These are phyloP conservation scores for Diutina scorzettiae DNA, from an alignment of 1,139 yeast species.

Conservation along the genomic window DNA sequence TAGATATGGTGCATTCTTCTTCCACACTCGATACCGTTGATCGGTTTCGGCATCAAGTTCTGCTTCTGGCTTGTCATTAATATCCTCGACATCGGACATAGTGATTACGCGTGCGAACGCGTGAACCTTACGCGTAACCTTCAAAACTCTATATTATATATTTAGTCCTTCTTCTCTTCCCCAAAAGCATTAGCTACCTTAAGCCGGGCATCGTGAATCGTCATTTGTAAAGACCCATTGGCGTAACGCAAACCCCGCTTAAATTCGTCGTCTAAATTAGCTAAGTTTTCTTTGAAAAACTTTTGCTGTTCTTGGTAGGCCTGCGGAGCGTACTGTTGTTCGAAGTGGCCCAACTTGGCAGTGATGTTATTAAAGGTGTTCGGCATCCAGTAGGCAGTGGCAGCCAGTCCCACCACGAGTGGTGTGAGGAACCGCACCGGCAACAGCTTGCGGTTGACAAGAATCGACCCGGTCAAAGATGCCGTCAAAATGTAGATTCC, in stretches of 20 bases:
- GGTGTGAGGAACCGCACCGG: conserved; percentile 1
- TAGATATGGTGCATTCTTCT: conserved; percentile 40
- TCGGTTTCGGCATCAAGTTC: conserved; percentile 9
- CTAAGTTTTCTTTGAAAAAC: neutral
- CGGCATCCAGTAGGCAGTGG: conserved; percentile 1
- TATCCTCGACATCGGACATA: too few species aligned
- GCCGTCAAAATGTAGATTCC: conserved; percentile 4
- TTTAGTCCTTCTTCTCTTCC: neutral
- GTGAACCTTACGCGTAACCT: too few species aligned
- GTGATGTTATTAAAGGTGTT: neutral
- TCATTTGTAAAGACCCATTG: conserved; percentile 1
- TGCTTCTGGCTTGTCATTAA: conserved; percentile 5
- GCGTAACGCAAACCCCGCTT: conserved; percentile 3
- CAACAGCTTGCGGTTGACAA: conserved; percentile 5
- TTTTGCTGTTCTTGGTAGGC: neutral
- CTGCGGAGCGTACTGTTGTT: neutral
- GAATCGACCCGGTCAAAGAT: neutral
- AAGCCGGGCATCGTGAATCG: neutral
- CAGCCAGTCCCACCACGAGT: neutral
- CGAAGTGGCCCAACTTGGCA: neutral
- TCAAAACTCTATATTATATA: too few species aligned
- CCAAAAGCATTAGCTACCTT: neutral
- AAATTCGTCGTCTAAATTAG: neutral
- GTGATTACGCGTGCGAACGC: too few species aligned
- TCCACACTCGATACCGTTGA: conserved; percentile 35